These are phyloP conservation scores for Gentiana straminea DNA, from an alignment of 257 asterid species.

Conservation along the genomic window DNA sequence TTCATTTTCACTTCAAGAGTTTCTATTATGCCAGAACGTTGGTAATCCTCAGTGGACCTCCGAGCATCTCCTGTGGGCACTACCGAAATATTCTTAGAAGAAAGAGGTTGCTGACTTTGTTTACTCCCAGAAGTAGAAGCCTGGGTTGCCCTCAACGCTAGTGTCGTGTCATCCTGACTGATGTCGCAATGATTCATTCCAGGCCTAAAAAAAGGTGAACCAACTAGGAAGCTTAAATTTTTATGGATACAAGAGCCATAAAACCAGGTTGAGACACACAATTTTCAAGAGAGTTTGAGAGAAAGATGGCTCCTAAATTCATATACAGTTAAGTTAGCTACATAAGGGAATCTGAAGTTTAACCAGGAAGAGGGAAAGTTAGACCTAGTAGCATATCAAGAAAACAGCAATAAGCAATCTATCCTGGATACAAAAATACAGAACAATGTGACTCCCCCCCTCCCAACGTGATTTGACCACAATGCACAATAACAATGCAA, in stretches of 20 bases:
- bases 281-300: no score
- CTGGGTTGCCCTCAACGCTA: conserved; percentile 61
- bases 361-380: neutral
- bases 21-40: conserved; percentile 26
- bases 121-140: conserved; percentile 40
- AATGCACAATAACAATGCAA: conserved; percentile 1
- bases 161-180: conserved; percentile 79
- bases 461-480: neutral
- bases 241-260: neutral
- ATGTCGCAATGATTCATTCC: conserved; percentile 80
- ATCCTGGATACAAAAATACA: neutral
- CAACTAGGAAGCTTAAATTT: conserved; percentile 9
- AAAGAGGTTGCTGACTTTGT: conserved; percentile 27
- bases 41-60: conserved; percentile 35
- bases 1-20: conserved; percentile 49
- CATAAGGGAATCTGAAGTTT: neutral
- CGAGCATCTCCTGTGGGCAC: conserved; percentile 33
- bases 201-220: conserved; percentile 51
- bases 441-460: no score
- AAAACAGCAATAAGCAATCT: neutral
- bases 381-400: neutral
- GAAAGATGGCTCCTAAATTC: no score
- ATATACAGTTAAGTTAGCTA: neutral
- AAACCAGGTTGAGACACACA: neutral
- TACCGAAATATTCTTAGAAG: conserved; percentile 30